phyloP scores from a whole-genome alignment of 2,329 filamentous ascomycete species.

The Alternaria metachromatica region DNA sequence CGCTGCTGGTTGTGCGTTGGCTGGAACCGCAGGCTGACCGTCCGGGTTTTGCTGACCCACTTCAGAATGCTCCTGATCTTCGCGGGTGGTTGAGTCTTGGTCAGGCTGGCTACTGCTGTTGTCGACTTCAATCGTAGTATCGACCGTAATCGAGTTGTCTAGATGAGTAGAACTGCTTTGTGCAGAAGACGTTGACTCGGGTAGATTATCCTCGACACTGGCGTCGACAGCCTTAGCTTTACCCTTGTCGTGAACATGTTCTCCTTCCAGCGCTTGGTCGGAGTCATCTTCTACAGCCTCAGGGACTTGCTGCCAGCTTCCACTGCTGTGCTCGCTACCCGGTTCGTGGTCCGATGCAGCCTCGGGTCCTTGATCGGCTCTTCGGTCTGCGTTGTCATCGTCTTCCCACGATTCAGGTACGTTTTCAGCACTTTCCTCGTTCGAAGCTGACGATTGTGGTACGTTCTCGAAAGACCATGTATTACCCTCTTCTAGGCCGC shows the following conservation, averaged over 20 bases:
- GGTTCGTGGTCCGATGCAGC: conserved; percentile 35
- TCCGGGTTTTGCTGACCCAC: conserved; percentile 1
- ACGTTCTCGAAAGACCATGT: conserved; percentile 42
- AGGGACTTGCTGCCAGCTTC: conserved; percentile 51
- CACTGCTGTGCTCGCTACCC: conserved; percentile 47
- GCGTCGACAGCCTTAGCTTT: conserved; percentile 31
- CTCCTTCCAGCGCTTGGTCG: conserved; percentile 37
- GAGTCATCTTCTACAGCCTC: conserved; percentile 35
- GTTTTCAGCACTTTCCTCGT: background rate
- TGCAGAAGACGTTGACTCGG: conserved; percentile 1
- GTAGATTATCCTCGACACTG: background rate
- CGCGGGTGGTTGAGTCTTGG: background rate
- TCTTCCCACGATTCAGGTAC: conserved; percentile 39
- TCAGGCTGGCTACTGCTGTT: conserved; percentile 8
- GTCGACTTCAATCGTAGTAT: conserved; percentile 5
- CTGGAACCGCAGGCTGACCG: conserved; percentile 11
- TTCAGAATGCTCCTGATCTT: conserved; percentile 1
- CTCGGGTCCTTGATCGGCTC: conserved; percentile 6
- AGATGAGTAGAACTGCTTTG: conserved; percentile 5
- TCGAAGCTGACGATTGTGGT: conserved; percentile 14
- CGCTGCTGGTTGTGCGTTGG: conserved; percentile 12
- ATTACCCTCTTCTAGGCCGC: conserved; percentile 54
- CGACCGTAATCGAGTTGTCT: conserved; percentile 4
- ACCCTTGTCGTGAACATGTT: conserved; percentile 30
- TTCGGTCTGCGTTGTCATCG: conserved; percentile 16